phyloP scores from a whole-genome alignment of 176 grass and related monocot genomes.

The Areca catechu region DNA sequence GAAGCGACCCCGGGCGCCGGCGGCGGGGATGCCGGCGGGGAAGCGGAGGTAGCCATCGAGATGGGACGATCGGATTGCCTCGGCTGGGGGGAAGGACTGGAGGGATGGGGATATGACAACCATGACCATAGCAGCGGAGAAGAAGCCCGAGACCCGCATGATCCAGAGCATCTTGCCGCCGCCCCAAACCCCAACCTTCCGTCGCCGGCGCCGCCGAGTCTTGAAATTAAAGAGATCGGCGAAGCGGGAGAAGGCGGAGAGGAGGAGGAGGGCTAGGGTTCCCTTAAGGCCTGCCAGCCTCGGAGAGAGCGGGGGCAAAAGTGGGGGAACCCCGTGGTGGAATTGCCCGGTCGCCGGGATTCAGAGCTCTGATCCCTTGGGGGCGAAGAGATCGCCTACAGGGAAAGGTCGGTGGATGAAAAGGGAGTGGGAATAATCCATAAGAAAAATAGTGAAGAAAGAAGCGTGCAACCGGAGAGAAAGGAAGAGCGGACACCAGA shows the following conservation, averaged over 20 bases:
- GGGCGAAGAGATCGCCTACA: constrained; percentile 18
- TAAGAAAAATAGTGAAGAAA: too few relatives aligned
- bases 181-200: not conserved
- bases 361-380: constrained; percentile 19
- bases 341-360: constrained; percentile 25
- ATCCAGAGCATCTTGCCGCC: constrained; percentile 12
- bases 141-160: constrained; percentile 20
- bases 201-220: constrained; percentile 7
- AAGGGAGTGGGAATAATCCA: constrained; percentile 21
- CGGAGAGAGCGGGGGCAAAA: not conserved
- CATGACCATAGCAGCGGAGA: constrained; percentile 18
- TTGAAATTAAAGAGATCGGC: constrained; percentile 6
- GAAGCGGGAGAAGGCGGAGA: constrained; percentile 19
- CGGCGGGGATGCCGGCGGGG: not conserved
- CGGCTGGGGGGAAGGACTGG: constrained; percentile 23
- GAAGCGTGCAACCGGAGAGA: too few relatives aligned
- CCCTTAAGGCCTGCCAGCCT: not conserved
- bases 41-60: not conserved
- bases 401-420: constrained; percentile 18
- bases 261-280: constrained; percentile 19
- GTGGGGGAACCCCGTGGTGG: constrained; percentile 13
- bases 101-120: constrained; percentile 18
- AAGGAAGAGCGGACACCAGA: too few relatives aligned
- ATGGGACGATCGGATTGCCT: constrained; percentile 22
- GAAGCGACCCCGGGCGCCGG: not conserved